Evolutionary conservation across 2,329 filamentous ascomycete genomes (phyloP), one percentile per base, ranked within the genome.

Genomic region (Fusarium gaditjirri): DNA sequence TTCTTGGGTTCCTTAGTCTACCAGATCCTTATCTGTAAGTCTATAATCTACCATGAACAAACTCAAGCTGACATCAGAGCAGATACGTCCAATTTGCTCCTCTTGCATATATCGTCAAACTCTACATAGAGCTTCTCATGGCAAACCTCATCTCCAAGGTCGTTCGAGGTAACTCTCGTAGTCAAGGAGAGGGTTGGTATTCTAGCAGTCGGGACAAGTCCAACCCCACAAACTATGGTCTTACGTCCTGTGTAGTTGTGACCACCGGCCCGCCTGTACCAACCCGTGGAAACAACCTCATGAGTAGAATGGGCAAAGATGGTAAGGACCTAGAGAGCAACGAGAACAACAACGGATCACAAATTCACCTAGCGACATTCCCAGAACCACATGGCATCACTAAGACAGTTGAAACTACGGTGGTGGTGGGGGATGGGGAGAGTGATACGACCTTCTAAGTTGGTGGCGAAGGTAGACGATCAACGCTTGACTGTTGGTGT

Each of bases 121-220:
- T 88, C 21, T 83, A 87, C 69, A 87, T 88, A 69, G 86, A 88
- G 70, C 82, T 88, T 74, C 82, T 82, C 25, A 87, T 88, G 85
- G 85, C 86, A 33, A 83, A 84, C 29, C 81, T 88, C 29, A 87
- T 88, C 59, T 83, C 78, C 33, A 83, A 82, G 56, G 77, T 84
- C 4, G 79, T 74, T 3, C 53, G 53, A 19, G 54, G 71, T 9
- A 44, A 59, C 5, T 43, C 38, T 3, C 13, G 27, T 2, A 36
- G 63, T 3, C 35, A 47, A 7, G 63, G 57, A 14, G 63, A 52
- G 3, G 66, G 57, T 5, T 73, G 56, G 62, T 56, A 71, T 49
- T 52, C 39, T 8, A 71, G 44, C 29, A 65, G 57, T 10, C 49
- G 35, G 10, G 49, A 65, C 6, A 65, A 58, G 21, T 73, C 68